Evolutionary conservation across 345 rosid genomes (phyloP), one percentile per base, ranked within the genome.

Genomic region (Eucalyptus decipiens): DNA sequence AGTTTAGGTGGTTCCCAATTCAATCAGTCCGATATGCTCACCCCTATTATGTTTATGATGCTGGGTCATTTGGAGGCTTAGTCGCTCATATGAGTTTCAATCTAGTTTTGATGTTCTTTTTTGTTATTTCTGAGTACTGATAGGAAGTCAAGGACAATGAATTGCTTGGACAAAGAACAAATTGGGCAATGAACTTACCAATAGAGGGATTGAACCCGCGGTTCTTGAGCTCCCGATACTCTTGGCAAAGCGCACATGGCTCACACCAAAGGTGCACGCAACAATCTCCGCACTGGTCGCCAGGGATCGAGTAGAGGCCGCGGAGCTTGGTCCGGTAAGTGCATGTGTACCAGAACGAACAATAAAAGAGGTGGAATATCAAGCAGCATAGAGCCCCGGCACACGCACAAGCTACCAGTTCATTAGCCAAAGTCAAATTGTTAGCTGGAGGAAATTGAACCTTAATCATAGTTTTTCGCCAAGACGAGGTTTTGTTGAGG

Each of bases 201-300:
- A 76, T 80, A 5, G 87, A 85, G 15, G 89, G 87, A 69, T 90
- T 76, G 14, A 87, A 30, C 30, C 91, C 80, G 30, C 86, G 89
- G 51, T 90, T 87, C 72, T 90, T 90, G 54, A 90, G 91, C 72
- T 90, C 89, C 28, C 91, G 80, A 48, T 90, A 43, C 72, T 90
- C 89, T 86, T 88, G 91, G 69, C 80, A 90, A 52, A 87, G 4
- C 28, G 91, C 89, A 1, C 89, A 88, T 19, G 28, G 86, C 18
- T 23, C 45, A 37, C 91, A 90, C 34, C 58, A 90, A n/a, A 50
- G 47, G 85, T 90, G 89, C 28, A 87, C 40, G 67, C 81, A 83
- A 48, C 32, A 88, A 43, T 90, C 91, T 17, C 85, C 51, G 24
- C 87, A 88, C 67, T 62, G 67, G 32, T 62, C 67, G 10, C 89